phyloP scores from a whole-genome alignment of 345 rosid genomes.

The Mallotus nudiflorus region DNA sequence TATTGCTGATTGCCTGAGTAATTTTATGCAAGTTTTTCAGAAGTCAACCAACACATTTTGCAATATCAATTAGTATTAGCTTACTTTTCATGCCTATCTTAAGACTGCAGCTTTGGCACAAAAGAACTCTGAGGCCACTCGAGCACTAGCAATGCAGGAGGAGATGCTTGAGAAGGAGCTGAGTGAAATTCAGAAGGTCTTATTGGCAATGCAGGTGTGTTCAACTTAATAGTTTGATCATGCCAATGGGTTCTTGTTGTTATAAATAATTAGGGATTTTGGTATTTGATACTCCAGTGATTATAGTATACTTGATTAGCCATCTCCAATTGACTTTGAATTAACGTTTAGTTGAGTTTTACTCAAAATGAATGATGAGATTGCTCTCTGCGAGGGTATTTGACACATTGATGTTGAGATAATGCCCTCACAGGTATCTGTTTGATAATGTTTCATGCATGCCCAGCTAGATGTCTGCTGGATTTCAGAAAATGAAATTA shows the following conservation, averaged over 20 bases:
- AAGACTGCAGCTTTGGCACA: conserved; percentile 97
- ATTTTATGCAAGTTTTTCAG: conserved; percentile 1
- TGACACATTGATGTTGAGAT: not conserved
- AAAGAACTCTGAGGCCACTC: conserved; percentile 91
- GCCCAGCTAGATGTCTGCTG: not conserved
- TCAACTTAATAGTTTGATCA: conserved; percentile 5
- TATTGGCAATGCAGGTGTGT: conserved; percentile 93
- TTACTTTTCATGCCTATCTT: conserved; percentile 14
- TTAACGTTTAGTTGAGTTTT: too few species aligned
- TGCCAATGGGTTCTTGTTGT: conserved; percentile 6
- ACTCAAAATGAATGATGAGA: too few species aligned
- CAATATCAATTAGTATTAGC: conserved; percentile 2
- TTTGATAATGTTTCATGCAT: not conserved
- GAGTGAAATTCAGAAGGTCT: conserved; percentile 83
- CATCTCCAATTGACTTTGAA: too few species aligned
- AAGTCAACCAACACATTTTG: conserved; percentile 4
- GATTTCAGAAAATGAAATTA: not conserved
- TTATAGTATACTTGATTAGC: too few species aligned
- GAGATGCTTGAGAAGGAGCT: conserved; percentile 88
- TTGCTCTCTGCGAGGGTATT: not conserved
- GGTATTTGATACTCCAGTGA: not conserved
- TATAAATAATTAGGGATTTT: not conserved
- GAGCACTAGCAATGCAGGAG: conserved; percentile 74
- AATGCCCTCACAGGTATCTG: not conserved
- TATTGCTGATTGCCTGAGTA: not conserved